Conservation (phyloP, 2,329 filamentous ascomycete species). For the Mycosphaerella sp. region DNA sequence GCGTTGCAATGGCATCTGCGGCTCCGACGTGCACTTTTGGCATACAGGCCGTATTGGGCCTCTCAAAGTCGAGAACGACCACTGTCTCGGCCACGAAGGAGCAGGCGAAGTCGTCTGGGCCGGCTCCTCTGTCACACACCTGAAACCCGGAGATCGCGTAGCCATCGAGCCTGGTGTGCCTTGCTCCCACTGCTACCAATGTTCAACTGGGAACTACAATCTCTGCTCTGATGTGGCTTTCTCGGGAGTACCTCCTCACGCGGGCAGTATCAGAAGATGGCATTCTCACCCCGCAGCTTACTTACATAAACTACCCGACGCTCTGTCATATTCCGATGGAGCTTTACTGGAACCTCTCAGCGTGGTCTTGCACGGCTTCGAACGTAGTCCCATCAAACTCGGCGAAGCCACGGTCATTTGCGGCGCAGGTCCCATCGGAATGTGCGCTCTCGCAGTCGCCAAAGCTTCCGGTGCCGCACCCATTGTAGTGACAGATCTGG, state of each 20-base stretch:
- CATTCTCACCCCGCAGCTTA: slow-evolving; percentile 77
- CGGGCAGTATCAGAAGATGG: slow-evolving; percentile 77
- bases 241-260: slow-evolving; percentile 79
- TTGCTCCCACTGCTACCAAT: slow-evolving; percentile 55
- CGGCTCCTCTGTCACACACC: slow-evolving; percentile 50
- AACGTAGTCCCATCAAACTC: slow-evolving; percentile 31
- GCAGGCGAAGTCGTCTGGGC: slow-evolving; percentile 57
- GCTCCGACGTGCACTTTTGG: slow-evolving; percentile 30
- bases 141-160: slow-evolving; percentile 58
- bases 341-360: slow-evolving; percentile 67
- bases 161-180: slow-evolving; percentile 62
- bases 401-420: slow-evolving; percentile 46
- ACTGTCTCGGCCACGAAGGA: slow-evolving; percentile 64
- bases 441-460: slow-evolving; percentile 52
- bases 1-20: slow-evolving; percentile 29
- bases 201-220: slow-evolving; percentile 79
- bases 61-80: slow-evolving; percentile 56
- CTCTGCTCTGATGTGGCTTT: slow-evolving; percentile 82
- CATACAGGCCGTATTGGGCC: slow-evolving; percentile 53
- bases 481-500: slow-evolving; percentile 79
- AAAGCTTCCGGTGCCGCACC: slow-evolving; percentile 63
- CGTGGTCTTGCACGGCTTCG: slow-evolving; percentile 44
- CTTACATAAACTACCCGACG: slow-evolving; percentile 78
- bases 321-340: slow-evolving; percentile 72
- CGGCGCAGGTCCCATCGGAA: slow-evolving; percentile 58